phyloP scores from a whole-genome alignment of 257 asterid genomes.

The Nicotiana undulata region DNA sequence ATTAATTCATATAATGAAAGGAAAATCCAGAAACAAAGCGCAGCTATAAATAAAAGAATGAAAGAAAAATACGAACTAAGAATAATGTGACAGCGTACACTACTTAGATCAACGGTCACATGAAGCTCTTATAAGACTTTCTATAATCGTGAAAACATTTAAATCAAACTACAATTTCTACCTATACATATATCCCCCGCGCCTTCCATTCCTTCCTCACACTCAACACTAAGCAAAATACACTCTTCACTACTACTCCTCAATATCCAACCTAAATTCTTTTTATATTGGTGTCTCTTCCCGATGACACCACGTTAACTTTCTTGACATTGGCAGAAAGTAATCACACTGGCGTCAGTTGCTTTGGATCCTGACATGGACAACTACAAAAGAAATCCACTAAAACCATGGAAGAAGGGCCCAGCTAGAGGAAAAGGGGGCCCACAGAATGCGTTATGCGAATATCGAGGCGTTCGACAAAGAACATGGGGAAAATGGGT shows the following conservation, averaged over 20 bases:
- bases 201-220: constrained; percentile 24
- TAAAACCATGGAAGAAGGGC: constrained; percentile 98
- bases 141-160: constrained; percentile 74
- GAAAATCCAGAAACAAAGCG: background rate
- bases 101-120: background rate
- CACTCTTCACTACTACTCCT: background rate
- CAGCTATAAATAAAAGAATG: background rate
- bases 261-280: background rate
- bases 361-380: constrained; percentile 40
- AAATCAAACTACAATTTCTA: constrained; percentile 33
- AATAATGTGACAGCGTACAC: constrained; percentile 7
- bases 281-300: background rate
- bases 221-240: constrained; percentile 5
- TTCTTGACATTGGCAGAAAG: background rate
- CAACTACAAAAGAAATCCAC: constrained; percentile 44
- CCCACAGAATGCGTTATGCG: constrained; percentile 84
- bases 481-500: constrained; percentile 87
- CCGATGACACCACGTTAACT: background rate
- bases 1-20: background rate
- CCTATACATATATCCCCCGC: constrained; percentile 52
- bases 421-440: constrained; percentile 97
- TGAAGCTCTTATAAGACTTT: constrained; percentile 12
- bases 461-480: constrained; percentile 87
- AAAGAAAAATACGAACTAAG: background rate
- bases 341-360: background rate